Percentiles rank a stretch among this genome's conserved stretches.
phyloP scores from a whole-genome alignment of 2,329 filamentous ascomycete species.

The Monosporascus sp. region DNA sequence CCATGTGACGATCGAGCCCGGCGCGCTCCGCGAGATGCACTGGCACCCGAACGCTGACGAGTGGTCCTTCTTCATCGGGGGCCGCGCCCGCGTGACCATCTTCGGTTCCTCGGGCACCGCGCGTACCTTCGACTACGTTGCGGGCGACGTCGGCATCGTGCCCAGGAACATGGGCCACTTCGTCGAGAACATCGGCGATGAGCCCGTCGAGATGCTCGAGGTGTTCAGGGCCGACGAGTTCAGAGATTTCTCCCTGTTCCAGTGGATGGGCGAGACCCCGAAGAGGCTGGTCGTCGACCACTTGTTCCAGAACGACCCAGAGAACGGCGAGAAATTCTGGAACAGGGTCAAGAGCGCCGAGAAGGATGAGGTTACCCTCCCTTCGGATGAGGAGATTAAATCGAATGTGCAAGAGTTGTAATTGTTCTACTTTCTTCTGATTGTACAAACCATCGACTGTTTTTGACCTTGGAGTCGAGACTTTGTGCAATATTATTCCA shows the following conservation, averaged over 20 bases:
- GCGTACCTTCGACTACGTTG: conserved; percentile 69
- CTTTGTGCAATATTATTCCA: too few relatives aligned
- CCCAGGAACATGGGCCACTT: conserved; percentile 76
- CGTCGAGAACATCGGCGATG: conserved; percentile 75
- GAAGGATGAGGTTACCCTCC: conserved; percentile 49
- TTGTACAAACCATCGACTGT: background rate
- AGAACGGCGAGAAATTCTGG: conserved; percentile 59
- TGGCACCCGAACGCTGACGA: conserved; percentile 78
- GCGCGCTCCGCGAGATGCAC: conserved; percentile 73
- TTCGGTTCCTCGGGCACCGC: conserved; percentile 66
- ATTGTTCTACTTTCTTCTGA: background rate
- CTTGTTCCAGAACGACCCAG: conserved; percentile 57
- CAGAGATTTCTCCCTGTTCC: conserved; percentile 67
- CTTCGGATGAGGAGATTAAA: conserved; percentile 6
- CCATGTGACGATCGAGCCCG: conserved; percentile 65
- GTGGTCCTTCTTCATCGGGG: conserved; percentile 74
- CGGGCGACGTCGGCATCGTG: conserved; percentile 74
- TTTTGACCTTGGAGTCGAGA: too few relatives aligned
- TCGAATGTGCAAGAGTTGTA: conserved; percentile 16
- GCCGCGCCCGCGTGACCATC: conserved; percentile 68
- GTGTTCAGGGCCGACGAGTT: conserved; percentile 70
- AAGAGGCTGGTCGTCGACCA: conserved; percentile 62
- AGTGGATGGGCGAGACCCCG: conserved; percentile 72
- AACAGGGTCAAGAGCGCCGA: conserved; percentile 56
- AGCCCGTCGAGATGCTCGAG: conserved; percentile 71